A percentile compares a stretch with the other conserved stretches of the same genome.
These are phyloP conservation scores for Grammothele lineata DNA, from an alignment of 768 basidiomycete species.

Conservation along the genomic window DNA sequence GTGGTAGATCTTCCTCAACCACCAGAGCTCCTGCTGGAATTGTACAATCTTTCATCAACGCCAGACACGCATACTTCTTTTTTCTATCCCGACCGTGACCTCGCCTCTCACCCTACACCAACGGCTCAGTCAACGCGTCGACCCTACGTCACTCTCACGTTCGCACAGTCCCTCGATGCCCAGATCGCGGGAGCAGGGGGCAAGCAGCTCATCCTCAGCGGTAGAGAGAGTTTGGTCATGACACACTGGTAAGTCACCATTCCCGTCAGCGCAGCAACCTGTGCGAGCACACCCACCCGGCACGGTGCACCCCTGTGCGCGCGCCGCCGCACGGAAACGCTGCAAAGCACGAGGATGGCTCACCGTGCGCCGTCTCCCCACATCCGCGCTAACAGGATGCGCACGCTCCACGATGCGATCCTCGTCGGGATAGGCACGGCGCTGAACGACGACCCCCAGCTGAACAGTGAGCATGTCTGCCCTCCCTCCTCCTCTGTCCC, in stretches of 20 bases:
- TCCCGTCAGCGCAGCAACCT: background rate
- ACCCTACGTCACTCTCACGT: constrained; percentile 75
- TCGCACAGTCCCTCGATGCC: constrained; percentile 83
- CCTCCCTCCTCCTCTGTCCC: background rate
- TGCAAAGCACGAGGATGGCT: too few species aligned
- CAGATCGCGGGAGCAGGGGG: constrained; percentile 79
- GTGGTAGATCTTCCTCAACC: constrained; percentile 1
- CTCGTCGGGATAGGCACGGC: constrained; percentile 88
- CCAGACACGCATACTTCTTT: constrained; percentile 5
- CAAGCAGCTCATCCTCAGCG: constrained; percentile 76
- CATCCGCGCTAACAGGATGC: constrained; percentile 74
- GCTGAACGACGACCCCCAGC: constrained; percentile 87
- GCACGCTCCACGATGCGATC: constrained; percentile 90
- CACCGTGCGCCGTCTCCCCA: too few species aligned
- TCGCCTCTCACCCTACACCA: constrained; percentile 7
- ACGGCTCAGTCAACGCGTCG: constrained; percentile 20
- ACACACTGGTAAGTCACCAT: constrained; percentile 76
- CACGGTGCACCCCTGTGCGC: too few species aligned
- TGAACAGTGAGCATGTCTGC: constrained; percentile 63
- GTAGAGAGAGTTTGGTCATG: constrained; percentile 85
- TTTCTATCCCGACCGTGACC: constrained; percentile 12
- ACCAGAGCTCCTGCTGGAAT: constrained; percentile 9
- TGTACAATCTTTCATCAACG: constrained; percentile 3
- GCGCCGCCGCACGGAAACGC: too few species aligned
- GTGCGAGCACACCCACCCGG: too few species aligned